Evolutionary conservation across 805 yeast species (phyloP).

Genomic region (Starmerella khaoyaiensis): DNA sequence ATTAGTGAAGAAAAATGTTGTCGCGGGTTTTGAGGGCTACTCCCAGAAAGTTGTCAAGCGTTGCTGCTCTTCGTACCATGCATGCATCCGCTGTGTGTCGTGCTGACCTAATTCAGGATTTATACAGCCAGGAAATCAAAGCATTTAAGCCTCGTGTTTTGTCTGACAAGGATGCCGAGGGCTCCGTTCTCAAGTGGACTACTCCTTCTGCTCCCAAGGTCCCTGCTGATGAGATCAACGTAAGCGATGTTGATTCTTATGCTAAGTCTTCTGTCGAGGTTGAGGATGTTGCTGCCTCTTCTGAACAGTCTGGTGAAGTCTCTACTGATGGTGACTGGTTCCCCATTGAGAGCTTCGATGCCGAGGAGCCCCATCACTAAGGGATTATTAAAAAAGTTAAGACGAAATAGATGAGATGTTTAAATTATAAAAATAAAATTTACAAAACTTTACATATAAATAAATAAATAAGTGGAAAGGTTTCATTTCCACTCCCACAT

Average conservation of each 20-base stretch:
- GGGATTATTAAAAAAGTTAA: not conserved
- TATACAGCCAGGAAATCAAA: conserved; percentile 77
- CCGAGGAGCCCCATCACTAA: conserved; percentile 23
- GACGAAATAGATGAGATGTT: not conserved
- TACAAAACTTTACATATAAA: not conserved
- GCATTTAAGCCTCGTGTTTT: conserved; percentile 75
- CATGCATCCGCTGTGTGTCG: conserved; percentile 23
- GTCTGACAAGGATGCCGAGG: conserved; percentile 60
- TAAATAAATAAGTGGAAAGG: too few relatives aligned
- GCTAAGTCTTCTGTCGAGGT: conserved; percentile 36
- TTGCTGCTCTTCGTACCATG: conserved; percentile 17
- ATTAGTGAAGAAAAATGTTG: conserved; percentile 19
- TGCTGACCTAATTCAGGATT: conserved; percentile 59
- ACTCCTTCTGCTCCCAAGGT: conserved; percentile 65
- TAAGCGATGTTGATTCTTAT: conserved; percentile 38
- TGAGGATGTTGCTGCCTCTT: conserved; percentile 22
- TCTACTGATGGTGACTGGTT: conserved; percentile 30
- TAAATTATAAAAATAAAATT: not conserved
- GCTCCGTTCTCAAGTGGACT: conserved; percentile 70
- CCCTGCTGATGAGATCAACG: conserved; percentile 70
- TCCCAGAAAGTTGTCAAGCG: conserved; percentile 7
- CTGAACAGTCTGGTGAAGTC: conserved; percentile 17
- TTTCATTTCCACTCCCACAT: too few relatives aligned
- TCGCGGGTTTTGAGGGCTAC: conserved; percentile 18
- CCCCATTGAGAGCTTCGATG: conserved; percentile 31